A percentile compares a stretch with the other conserved stretches of the same genome.
Conservation (phyloP, 345 rosid genomes). For the Viola odorata region DNA sequence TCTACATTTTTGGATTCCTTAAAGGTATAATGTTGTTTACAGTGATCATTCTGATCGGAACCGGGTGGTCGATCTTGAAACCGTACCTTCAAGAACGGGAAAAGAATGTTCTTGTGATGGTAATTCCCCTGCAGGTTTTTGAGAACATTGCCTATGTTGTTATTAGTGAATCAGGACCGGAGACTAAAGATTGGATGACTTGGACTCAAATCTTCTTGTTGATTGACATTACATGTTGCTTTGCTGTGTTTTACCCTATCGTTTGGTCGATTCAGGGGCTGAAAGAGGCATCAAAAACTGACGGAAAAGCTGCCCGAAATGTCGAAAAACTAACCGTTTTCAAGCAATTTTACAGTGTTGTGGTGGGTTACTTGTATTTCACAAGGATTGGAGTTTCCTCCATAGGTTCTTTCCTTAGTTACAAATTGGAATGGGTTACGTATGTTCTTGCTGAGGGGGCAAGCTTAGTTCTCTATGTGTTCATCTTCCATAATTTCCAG, state of each 20-base stretch:
- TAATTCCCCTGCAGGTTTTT: constrained; percentile 50
- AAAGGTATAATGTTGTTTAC: constrained; percentile 56
- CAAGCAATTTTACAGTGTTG: constrained; percentile 42
- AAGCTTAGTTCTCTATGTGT: constrained; percentile 41
- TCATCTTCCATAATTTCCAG: constrained; percentile 41
- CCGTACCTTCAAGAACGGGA: constrained; percentile 55
- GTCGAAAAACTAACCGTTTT: constrained; percentile 45
- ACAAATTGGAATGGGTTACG: constrained; percentile 34
- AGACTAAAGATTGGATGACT: constrained; percentile 41
- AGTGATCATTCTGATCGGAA: constrained; percentile 48
- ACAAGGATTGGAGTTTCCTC: constrained; percentile 42
- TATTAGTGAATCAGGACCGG: constrained; percentile 41
- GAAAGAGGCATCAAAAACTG: constrained; percentile 39
- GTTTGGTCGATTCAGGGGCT: constrained; percentile 51
- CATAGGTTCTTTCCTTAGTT: constrained; percentile 27
- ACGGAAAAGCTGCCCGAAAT: constrained; percentile 43
- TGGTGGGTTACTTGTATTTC: constrained; percentile 41
- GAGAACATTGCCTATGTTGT: constrained; percentile 47
- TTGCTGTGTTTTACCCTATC: constrained; percentile 48
- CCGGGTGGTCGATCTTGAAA: constrained; percentile 54
- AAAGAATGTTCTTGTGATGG: constrained; percentile 36
- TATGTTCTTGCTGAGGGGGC: constrained; percentile 33
- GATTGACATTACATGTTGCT: constrained; percentile 45
- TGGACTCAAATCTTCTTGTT: constrained; percentile 47
- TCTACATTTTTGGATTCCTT: constrained; percentile 49